phyloP scores from a whole-genome alignment of 306 rosid species.

The Vigna hirtella region DNA sequence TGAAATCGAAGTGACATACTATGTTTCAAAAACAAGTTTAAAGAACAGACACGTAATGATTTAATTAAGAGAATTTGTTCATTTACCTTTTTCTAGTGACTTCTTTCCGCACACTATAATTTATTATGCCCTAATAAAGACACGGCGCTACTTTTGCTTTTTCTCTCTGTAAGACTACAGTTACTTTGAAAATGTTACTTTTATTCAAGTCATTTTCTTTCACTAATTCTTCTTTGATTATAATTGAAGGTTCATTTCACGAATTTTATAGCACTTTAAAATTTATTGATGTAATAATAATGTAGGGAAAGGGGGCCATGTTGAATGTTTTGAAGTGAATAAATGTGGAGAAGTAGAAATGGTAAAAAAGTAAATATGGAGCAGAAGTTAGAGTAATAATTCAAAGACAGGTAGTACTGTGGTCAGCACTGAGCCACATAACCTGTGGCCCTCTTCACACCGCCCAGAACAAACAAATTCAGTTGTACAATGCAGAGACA shows the following conservation, averaged over 20 bases:
- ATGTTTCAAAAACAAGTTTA: not conserved
- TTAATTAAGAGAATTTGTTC: not conserved
- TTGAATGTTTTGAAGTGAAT: no score
- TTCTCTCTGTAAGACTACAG: slow-evolving; percentile 17
- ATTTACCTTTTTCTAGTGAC: slow-evolving; percentile 16
- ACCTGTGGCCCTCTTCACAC: slow-evolving; percentile 32
- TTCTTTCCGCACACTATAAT: not conserved
- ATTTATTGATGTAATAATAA: no score
- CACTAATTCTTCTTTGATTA: not conserved
- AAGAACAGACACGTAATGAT: slow-evolving; percentile 19
- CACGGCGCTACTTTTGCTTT: slow-evolving; percentile 59
- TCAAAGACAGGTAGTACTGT: slow-evolving; percentile 39
- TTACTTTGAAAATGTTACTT: slow-evolving; percentile 5
- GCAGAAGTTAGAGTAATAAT: slow-evolving; percentile 15
- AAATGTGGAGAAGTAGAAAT: no score
- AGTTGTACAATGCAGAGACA: slow-evolving; percentile 13
- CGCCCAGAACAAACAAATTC: slow-evolving; percentile 27
- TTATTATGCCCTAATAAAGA: slow-evolving; percentile 57
- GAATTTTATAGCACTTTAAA: no score
- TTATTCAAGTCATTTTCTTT: not conserved
- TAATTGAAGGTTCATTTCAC: not conserved
- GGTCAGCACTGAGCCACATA: slow-evolving; percentile 27
- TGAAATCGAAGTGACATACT: slow-evolving; percentile 23
- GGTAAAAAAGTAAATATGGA: no score
- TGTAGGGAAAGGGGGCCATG: no score